Conservation (phyloP, 2,329 filamentous ascomycete species). For the Fusarium begoniae region DNA sequence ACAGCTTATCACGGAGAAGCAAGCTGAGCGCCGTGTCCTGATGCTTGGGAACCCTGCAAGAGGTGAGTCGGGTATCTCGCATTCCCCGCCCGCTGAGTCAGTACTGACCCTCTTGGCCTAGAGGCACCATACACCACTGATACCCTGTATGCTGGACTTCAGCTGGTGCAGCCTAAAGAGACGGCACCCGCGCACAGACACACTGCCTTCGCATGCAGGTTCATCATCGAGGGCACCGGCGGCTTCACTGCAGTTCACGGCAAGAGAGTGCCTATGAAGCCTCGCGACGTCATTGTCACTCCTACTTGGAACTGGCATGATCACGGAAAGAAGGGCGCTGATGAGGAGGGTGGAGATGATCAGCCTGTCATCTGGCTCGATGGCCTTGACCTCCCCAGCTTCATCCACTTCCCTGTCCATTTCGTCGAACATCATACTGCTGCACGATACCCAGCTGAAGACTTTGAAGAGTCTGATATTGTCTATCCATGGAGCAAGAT, state of each 20-base stretch:
- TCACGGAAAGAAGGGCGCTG: constrained; percentile 63
- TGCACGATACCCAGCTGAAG: constrained; percentile 56
- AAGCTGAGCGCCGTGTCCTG: constrained; percentile 52
- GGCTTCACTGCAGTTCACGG: constrained; percentile 68
- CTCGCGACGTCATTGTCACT: constrained; percentile 66
- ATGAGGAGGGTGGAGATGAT: constrained; percentile 39
- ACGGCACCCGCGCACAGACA: constrained; percentile 64
- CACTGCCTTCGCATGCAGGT: constrained; percentile 63
- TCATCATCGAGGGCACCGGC: constrained; percentile 62
- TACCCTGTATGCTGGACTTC: constrained; percentile 65
- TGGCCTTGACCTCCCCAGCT: constrained; percentile 62
- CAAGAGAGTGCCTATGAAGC: constrained; percentile 58
- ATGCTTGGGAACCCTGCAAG: constrained; percentile 52
- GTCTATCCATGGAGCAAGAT: constrained; percentile 60
- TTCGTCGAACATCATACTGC: constrained; percentile 61
- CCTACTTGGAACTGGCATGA: constrained; percentile 69
- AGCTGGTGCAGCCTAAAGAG: constrained; percentile 65
- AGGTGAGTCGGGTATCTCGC: constrained; percentile 49
- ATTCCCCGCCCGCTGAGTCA: background rate
- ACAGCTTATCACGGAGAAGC: constrained; percentile 47
- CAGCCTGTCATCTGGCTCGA: constrained; percentile 66
- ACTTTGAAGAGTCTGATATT: constrained; percentile 54
- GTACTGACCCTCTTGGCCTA: constrained; percentile 21
- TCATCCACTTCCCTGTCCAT: constrained; percentile 60
- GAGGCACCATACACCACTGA: constrained; percentile 65